Conservation (phyloP, 768 basidiomycete species). For the Ramaria sp. region DNA sequence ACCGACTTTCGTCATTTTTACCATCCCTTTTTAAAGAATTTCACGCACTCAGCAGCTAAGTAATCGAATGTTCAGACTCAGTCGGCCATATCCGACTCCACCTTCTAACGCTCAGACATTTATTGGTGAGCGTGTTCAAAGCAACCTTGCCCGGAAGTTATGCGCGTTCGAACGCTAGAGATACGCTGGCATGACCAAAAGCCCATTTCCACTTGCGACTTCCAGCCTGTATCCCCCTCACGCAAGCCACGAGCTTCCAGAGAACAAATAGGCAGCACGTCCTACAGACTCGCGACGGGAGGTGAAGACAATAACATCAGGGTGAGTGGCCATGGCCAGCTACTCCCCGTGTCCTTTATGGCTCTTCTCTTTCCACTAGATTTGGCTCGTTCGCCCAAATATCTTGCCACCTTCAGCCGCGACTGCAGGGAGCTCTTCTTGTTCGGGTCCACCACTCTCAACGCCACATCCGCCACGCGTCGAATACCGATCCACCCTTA, state of each 20-base stretch:
- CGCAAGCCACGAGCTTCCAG: conserved; percentile 63
- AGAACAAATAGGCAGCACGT: conserved; percentile 44
- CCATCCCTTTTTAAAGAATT: too few species aligned
- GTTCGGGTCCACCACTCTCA: conserved; percentile 18
- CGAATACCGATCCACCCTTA: conserved; percentile 93
- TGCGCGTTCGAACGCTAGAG: conserved; percentile 86
- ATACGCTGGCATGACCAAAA: conserved; percentile 96
- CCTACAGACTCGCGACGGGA: conserved; percentile 88
- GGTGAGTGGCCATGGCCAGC: conserved; percentile 40
- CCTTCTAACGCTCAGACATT: neutral
- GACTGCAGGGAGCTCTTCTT: conserved; percentile 23
- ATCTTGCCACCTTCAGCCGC: conserved; percentile 55
- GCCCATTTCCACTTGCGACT: conserved; percentile 94
- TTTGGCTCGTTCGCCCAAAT: conserved; percentile 94
- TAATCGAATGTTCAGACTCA: too few species aligned
- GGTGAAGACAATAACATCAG: conserved; percentile 97
- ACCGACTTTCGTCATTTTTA: too few species aligned
- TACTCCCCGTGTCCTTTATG: neutral
- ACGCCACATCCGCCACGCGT: conserved; percentile 67
- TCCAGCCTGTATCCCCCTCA: conserved; percentile 67
- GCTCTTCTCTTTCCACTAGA: conserved; percentile 30
- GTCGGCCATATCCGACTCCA: too few species aligned
- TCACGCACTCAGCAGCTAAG: too few species aligned
- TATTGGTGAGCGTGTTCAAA: neutral
- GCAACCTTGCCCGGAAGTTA: conserved; percentile 20